Evolutionary conservation across 129 eudicot species (phyloP), one percentile per base, ranked within the genome.

Genomic region (Ambrosia trifida): DNA sequence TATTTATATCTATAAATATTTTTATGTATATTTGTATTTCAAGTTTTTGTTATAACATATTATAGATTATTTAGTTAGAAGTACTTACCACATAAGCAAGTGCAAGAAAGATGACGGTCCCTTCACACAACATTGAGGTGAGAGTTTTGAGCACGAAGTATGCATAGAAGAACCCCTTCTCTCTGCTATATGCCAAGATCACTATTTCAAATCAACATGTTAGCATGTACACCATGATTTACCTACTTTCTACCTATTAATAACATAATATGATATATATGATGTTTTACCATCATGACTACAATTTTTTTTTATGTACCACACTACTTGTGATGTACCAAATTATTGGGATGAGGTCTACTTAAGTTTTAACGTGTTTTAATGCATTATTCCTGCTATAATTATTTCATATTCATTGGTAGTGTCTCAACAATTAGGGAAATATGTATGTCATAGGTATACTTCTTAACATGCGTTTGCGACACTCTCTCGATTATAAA

Each of bases 11-110:
- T 40, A 7, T 5, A 3, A 38, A 38, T 40, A 40, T 7, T 5
- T 7, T 38, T 38, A 5, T 5, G 7, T 40, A 40, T 40, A 40
- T 40, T 40, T 40, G 0, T 40, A 1, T 6, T 40, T 38, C 7
- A 5, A 40, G 2, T 1, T 40, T 40, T 40, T 40, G 9, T 40
- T 40, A 40, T 40, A 40, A 40, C 44, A 40, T 40, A 40, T 1
- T 40, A 40, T 6, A 40, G 9, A 7, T 6, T 40, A 40, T 40
- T 40, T 40, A 53, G 49, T 30, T 3, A 18, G 28, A 20, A n/a
- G n/a, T n/a, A 46, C 33, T 52, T 83, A 90, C 97, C 87, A 87
- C 89, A 71, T 90, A 91, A 8, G 96, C 96, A 63, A 78, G 88
- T 54, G 97, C 92, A 71, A 91, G 85, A 75, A 85, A 88, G 16